Evolutionary conservation across 2,329 filamentous ascomycete species (phyloP).

Genomic region (Penicillium brevicompactum): DNA sequence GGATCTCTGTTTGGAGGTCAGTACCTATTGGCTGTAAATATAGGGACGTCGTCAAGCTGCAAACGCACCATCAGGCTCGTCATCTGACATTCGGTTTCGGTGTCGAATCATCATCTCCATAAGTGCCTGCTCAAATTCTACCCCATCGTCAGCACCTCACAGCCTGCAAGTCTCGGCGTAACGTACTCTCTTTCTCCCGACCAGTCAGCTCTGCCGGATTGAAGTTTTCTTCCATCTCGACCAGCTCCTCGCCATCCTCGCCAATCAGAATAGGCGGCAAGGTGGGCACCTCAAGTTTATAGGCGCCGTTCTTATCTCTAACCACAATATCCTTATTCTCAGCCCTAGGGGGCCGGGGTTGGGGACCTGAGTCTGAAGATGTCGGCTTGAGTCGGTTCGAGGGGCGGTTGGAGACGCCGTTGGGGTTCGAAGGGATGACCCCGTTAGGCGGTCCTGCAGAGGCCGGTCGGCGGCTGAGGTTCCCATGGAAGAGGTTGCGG

Average conservation of each 20-base stretch:
- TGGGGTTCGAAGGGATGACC: slow-evolving; percentile 15
- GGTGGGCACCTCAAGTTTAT: slow-evolving; percentile 49
- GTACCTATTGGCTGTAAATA: background rate
- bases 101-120: slow-evolving; percentile 46
- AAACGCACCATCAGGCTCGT: slow-evolving; percentile 64
- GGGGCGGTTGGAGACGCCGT: slow-evolving; percentile 24
- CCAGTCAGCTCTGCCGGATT: slow-evolving; percentile 41
- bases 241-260: slow-evolving; percentile 45
- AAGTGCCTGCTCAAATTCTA: slow-evolving; percentile 51
- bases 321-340: slow-evolving; percentile 53
- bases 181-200: slow-evolving; percentile 46
- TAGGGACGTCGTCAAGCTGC: background rate
- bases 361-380: slow-evolving; percentile 22
- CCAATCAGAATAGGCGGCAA: slow-evolving; percentile 40
- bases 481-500: slow-evolving; percentile 48
- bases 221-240: slow-evolving; percentile 57
- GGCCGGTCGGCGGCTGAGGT: slow-evolving; percentile 46
- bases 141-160: slow-evolving; percentile 4
- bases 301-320: slow-evolving; percentile 51
- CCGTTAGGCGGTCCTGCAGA: slow-evolving; percentile 30
- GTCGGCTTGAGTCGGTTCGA: slow-evolving; percentile 26
- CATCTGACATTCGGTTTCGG: slow-evolving; percentile 55
- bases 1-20: slow-evolving; percentile 57
- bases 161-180: background rate
- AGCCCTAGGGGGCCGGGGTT: slow-evolving; percentile 22